Evolutionary conservation across 169 alveolate species (phyloP), one percentile per base, ranked within the genome.

Genomic region (Eimeria sp.): DNA sequence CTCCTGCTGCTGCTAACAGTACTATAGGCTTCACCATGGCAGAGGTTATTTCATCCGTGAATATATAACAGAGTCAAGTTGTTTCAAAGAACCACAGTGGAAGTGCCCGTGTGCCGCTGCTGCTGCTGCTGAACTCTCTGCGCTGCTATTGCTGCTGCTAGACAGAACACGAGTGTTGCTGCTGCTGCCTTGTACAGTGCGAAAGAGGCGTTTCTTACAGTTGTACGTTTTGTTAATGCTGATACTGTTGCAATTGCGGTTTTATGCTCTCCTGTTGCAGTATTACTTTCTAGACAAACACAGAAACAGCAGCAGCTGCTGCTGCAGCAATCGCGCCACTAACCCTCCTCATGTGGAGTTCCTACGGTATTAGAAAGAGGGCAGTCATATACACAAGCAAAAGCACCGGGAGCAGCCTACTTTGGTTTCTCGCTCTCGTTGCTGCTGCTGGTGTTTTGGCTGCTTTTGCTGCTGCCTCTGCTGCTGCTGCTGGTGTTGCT

Each of bases 231-330:
- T 34, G 18, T 1, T 7, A 16, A 40, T 18, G n/a, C 84, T 73
- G 34, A 40, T 30, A 57, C 54, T 40, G 30, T n/a, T 40, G 84
- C 34, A 18, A 20, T 22, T 2, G 40, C 40, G 5, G 40, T 27
- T 45, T 40, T 16, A 3, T 73, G 84, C 57, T 73, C 18, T 14
- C 3, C 83, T n/a, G 30, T 25, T 63, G 40, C 40, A 4, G 73
- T 5, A 14, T 25, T 25, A 40, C 73, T 63, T 30, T 63, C 22
- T 5, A 65, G 75, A 73, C 30, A 4, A 54, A 14, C 51, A 27
- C 83, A 73, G 57, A 57, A 73, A 4, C 83, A 73, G 84, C 84
- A 40, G 84, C 84, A 40, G 84, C 40, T 34, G 40, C 49, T 27
- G 78, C 78, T 18, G 43, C 82, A n/a, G 82, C 82, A 30, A 40